Evolutionary conservation across 1,284 basidiomycete species (phyloP).

Genomic region (Naganishia cerealis): DNA sequence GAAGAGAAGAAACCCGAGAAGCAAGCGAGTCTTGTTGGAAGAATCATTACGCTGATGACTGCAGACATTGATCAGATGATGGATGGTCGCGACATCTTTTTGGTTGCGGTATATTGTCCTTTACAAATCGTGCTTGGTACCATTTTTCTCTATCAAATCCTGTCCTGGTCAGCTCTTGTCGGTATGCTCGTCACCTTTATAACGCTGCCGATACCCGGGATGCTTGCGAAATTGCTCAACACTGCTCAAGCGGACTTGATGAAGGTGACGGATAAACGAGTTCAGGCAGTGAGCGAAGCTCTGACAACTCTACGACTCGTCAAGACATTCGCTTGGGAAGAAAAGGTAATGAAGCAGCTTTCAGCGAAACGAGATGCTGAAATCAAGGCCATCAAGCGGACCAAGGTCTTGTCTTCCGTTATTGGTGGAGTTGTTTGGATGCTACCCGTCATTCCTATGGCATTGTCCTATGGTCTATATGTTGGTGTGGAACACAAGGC

Average conservation of each 20-base stretch:
- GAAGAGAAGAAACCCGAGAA: slow-evolving; percentile 26
- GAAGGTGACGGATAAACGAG: slow-evolving; percentile 58
- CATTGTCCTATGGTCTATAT: slow-evolving; percentile 66
- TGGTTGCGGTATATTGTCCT: slow-evolving; percentile 45
- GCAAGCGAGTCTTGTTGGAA: slow-evolving; percentile 56
- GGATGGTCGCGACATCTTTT: slow-evolving; percentile 41
- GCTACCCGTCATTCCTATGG: slow-evolving; percentile 67
- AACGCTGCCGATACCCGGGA: slow-evolving; percentile 60
- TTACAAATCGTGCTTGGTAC: slow-evolving; percentile 47
- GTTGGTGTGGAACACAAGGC: slow-evolving; percentile 57
- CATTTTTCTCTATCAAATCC: slow-evolving; percentile 47
- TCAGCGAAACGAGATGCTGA: slow-evolving; percentile 62
- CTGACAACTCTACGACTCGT: slow-evolving; percentile 57
- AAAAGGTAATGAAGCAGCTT: slow-evolving; percentile 60
- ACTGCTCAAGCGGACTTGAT: slow-evolving; percentile 46
- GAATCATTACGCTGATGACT: slow-evolving; percentile 62
- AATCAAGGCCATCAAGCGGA: slow-evolving; percentile 58
- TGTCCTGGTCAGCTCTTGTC: slow-evolving; percentile 57
- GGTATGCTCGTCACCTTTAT: slow-evolving; percentile 60
- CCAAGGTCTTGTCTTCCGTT: slow-evolving; percentile 30
- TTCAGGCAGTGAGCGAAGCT: slow-evolving; percentile 60
- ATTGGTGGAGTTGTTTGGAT: slow-evolving; percentile 55
- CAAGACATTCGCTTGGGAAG: slow-evolving; percentile 71
- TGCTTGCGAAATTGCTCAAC: slow-evolving; percentile 48
- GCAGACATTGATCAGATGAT: slow-evolving; percentile 51